Evolutionary conservation across 1,284 basidiomycete genomes (phyloP).

Genomic region (Leccinum pachyderme): DNA sequence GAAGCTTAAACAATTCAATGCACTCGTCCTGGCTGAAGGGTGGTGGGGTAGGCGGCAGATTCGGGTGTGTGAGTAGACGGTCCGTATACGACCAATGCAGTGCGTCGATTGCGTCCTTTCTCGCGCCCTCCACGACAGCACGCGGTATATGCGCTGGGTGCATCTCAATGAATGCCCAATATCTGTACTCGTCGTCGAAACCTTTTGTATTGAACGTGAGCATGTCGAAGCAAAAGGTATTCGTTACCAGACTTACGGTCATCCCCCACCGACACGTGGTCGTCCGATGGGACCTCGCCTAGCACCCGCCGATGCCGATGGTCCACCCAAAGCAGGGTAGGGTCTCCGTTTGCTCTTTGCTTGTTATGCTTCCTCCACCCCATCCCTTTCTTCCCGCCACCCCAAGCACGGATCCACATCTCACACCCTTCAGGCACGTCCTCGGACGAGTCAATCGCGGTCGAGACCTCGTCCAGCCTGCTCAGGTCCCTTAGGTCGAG

Average conservation of each 20-base stretch:
- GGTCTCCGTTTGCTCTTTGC: slow-evolving; percentile 31
- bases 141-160: slow-evolving; percentile 67
- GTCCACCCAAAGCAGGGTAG: slow-evolving; percentile 59
- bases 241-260: slow-evolving; percentile 48
- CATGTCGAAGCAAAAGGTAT: background rate
- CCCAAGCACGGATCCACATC: slow-evolving; percentile 46
- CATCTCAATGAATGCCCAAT: slow-evolving; percentile 72
- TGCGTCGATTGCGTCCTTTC: slow-evolving; percentile 64
- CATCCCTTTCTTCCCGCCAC: slow-evolving; percentile 17
- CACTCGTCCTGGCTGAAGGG: slow-evolving; percentile 75
- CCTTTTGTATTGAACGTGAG: slow-evolving; percentile 36
- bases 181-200: slow-evolving; percentile 68
- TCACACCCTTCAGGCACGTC: slow-evolving; percentile 46
- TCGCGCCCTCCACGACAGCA: slow-evolving; percentile 43
- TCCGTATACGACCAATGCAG: slow-evolving; percentile 78
- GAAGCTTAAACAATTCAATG: slow-evolving; percentile 61
- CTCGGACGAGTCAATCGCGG: slow-evolving; percentile 44
- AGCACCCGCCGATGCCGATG: slow-evolving; percentile 56
- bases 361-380: slow-evolving; percentile 27
- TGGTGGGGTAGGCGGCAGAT: slow-evolving; percentile 42
- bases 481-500: slow-evolving; percentile 54
- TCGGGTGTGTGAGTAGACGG: slow-evolving; percentile 58
- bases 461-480: slow-evolving; percentile 48
- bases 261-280: slow-evolving; percentile 37
- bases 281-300: slow-evolving; percentile 41